Conservation (phyloP, 176 grass and related monocot genomes). For the Cenchrus purpureus region DNA sequence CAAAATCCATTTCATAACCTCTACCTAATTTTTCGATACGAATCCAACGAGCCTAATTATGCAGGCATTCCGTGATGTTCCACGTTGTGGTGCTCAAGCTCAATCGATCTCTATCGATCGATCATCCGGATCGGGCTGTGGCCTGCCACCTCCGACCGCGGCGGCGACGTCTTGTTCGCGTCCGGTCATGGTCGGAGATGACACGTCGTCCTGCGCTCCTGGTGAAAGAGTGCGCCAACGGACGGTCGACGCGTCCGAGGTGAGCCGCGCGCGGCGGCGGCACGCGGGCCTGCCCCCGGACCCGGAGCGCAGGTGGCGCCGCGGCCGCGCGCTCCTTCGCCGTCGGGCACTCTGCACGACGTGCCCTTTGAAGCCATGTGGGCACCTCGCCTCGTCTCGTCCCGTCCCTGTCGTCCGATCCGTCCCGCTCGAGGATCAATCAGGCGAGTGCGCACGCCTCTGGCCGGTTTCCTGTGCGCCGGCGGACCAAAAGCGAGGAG, state of each 20-base stretch:
- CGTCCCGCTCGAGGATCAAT: background rate
- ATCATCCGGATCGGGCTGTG: slow-evolving; percentile 6
- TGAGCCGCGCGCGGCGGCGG: background rate
- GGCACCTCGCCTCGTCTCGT: background rate
- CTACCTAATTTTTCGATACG: too few species aligned
- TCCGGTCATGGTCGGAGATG: background rate
- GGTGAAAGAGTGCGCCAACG: background rate
- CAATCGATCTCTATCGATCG: background rate
- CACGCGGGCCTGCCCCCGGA: background rate
- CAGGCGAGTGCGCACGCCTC: background rate
- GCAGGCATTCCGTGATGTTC: background rate
- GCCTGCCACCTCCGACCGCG: background rate
- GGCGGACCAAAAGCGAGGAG: background rate
- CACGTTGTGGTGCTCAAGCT: background rate
- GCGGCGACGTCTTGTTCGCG: background rate
- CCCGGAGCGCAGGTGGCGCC: background rate
- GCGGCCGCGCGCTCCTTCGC: background rate
- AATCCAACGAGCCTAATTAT: too few species aligned
- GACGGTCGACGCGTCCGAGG: slow-evolving; percentile 37
- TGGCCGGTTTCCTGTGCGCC: background rate
- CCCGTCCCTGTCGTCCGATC: slow-evolving; percentile 12
- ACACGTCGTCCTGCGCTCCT: background rate
- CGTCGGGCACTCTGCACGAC: background rate
- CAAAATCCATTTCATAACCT: too few species aligned
- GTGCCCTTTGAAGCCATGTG: background rate